Evolutionary conservation across 192 early-diverging fungal genomes (phyloP), one percentile per base, ranked within the genome.

Genomic region (Entomortierella parvispora): DNA sequence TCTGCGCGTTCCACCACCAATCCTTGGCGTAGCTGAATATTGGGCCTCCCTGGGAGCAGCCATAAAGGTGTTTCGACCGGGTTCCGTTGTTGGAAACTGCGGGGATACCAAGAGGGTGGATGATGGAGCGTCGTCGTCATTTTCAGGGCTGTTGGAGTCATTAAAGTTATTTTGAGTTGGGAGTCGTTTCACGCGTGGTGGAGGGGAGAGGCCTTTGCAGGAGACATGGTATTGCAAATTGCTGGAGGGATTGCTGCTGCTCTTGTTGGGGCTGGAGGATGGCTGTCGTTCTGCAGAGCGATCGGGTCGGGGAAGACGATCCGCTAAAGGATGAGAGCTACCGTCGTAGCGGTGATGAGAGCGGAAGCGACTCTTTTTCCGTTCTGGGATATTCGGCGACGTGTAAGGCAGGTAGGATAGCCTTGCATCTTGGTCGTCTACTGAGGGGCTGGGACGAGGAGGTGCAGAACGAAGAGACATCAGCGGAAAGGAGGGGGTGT

Each of bases 1-100:
- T 37, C 58, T 62, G 12, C 71, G 71, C 1, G 55, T 51, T 22
- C 71, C 71, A 22, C 71, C 71, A 25, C 63, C 71, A n/a, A 25
- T 31, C 40, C 58, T 62, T 26, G 71, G 58, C 6, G 51, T 60
- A 50, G 65, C 46, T 2, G 71, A 66, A 25, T 61, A 75, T 5
- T 58, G 15, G 5, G 51, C 32, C 34, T 51, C 28, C 9, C 3
- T 29, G 54, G 12, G 12, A 8, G 34, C 12, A 18, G 31, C 55
- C 45, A 56, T 48, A 46, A 70, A 62, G 14, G 56, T 68, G 26
- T 68, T 49, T 28, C 66, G 55, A 15, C 17, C n/a, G 11, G 31
- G 49, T 4, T 4, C 31, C 20, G 56, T 12, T 4, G 47, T 20
- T 12, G 45, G 45, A 2, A 22, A 42, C 44, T 23, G 23, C 2